Evolutionary conservation across 2,329 filamentous ascomycete genomes (phyloP), one percentile per base, ranked within the genome.

Genomic region (Penicillium sp.): DNA sequence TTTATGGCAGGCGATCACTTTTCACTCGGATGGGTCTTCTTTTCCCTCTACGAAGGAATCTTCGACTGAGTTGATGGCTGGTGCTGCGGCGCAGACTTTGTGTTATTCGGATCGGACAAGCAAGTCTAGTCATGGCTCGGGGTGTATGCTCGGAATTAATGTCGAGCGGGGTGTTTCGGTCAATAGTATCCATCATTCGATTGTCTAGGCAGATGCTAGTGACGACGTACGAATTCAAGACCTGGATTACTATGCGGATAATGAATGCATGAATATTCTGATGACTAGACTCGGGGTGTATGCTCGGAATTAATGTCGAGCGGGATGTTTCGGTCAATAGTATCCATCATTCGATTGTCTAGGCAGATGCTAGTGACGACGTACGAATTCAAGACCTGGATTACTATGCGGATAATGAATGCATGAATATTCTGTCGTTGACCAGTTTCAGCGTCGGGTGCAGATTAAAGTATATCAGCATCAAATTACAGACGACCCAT

Each of bases 151-250:
- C 18, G 57, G 51, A 1, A 62, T 62, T 16, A 35, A 49, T 2
- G 53, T 62, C 12, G 58, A 56, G 23, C 56, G 57, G 37, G 53
- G 59, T 29, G 54, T 61, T 25, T 56, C 51, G 2, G 42, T 62
- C 8, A 35, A 49, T 10, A 56, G 51, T 29, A 25, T 30, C 7
- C 44, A 34, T 14, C 33, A 29, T 22, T 22, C 9, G 18, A 9
- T 5, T 22, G 18, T 22, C 18, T 22, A 9, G n/a, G n/a, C n/a
- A 22, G 18, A 22, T 22, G 18, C 18, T 22, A 9, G 18, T 22
- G 18, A 5, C n/a, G n/a, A n/a, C n/a, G n/a, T n/a, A n/a, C n/a
- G n/a, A n/a, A n/a, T n/a, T n/a, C n/a, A n/a, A n/a, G n/a, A n/a
- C n/a, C n/a, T n/a, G n/a, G n/a, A n/a, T n/a, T n/a, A n/a, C n/a